These are phyloP conservation scores for Cinnamomum chago DNA, from an alignment of 164 flowering plant species.

Conservation along the genomic window DNA sequence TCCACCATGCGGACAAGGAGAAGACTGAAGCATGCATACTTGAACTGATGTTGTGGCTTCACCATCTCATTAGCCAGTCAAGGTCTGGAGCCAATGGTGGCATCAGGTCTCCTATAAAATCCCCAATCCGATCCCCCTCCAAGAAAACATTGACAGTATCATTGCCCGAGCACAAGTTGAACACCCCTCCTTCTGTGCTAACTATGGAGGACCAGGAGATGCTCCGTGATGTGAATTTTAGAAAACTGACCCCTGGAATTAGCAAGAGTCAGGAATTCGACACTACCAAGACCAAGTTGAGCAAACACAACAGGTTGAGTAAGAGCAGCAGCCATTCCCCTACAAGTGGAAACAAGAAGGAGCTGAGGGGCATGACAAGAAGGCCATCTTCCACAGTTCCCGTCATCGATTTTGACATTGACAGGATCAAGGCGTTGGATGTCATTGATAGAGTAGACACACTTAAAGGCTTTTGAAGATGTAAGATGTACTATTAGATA, in stretches of 20 bases:
- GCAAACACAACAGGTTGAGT: conserved; percentile 56
- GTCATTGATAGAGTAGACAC: conserved; percentile 89
- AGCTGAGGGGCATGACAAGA: conserved; percentile 36
- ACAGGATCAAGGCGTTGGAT: conserved; percentile 80
- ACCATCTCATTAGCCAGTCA: conserved; percentile 67
- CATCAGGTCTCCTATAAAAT: conserved; percentile 68
- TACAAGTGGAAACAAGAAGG: conserved; percentile 40
- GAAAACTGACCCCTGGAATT: conserved; percentile 83
- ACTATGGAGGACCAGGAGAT: conserved; percentile 78
- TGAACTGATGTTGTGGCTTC: conserved; percentile 91
- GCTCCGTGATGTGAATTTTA: conserved; percentile 67
- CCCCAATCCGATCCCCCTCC: conserved; percentile 72
- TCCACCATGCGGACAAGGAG: conserved; percentile 91
- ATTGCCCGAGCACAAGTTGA: conserved; percentile 27
- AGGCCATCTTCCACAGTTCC: conserved; percentile 54
- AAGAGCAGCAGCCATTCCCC: conserved; percentile 89
- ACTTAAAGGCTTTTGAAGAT: conserved; percentile 23
- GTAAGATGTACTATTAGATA: neutral
- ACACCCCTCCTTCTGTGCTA: conserved; percentile 37
- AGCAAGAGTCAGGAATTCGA: conserved; percentile 93
- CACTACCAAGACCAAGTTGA: conserved; percentile 37
- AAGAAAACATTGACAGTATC: conserved; percentile 31
- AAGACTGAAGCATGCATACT: conserved; percentile 81
- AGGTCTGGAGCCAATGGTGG: conserved; percentile 43
- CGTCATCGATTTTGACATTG: conserved; percentile 70